phyloP scores from a whole-genome alignment of 805 yeast genomes.

The Saturnispora besseyi region DNA sequence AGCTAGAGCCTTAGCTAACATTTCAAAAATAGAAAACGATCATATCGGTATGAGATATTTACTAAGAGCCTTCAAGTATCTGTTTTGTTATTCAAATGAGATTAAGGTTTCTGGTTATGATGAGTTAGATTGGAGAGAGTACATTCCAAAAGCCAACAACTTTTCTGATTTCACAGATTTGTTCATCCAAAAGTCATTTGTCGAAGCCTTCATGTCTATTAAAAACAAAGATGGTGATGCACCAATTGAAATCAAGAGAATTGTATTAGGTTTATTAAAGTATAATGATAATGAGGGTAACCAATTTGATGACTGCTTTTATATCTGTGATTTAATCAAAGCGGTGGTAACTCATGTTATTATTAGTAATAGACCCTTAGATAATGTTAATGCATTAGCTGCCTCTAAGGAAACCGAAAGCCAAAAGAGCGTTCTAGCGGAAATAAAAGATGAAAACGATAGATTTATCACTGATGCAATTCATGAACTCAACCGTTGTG shows the following conservation, averaged over 20 bases:
- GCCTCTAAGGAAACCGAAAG: constrained; percentile 8
- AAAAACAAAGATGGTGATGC: constrained; percentile 52
- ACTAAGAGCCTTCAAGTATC: constrained; percentile 53
- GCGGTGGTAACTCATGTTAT: constrained; percentile 36
- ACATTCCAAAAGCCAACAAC: constrained; percentile 72
- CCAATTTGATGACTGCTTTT: constrained; percentile 63
- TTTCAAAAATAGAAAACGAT: constrained; percentile 51
- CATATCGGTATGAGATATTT: constrained; percentile 69
- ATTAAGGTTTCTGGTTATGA: constrained; percentile 18
- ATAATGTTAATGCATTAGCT: constrained; percentile 18
- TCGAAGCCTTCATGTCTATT: constrained; percentile 49
- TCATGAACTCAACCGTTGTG: constrained; percentile 63
- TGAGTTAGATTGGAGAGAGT: constrained; percentile 28
- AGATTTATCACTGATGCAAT: constrained; percentile 40
- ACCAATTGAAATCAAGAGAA: constrained; percentile 47
- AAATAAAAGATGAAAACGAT: constrained; percentile 22
- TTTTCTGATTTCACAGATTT: constrained; percentile 64
- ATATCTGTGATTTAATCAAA: constrained; percentile 48
- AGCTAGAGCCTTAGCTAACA: constrained; percentile 63
- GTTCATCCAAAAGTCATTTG: constrained; percentile 62
- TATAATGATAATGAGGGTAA: constrained; percentile 84
- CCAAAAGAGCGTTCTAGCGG: constrained; percentile 1
- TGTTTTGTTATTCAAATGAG: constrained; percentile 62
- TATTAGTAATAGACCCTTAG: constrained; percentile 19
- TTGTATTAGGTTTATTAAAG: constrained; percentile 62